Evolutionary conservation across 768 basidiomycete genomes (phyloP), one percentile per base, ranked within the genome.

Genomic region (Russula griseocarnosa): DNA sequence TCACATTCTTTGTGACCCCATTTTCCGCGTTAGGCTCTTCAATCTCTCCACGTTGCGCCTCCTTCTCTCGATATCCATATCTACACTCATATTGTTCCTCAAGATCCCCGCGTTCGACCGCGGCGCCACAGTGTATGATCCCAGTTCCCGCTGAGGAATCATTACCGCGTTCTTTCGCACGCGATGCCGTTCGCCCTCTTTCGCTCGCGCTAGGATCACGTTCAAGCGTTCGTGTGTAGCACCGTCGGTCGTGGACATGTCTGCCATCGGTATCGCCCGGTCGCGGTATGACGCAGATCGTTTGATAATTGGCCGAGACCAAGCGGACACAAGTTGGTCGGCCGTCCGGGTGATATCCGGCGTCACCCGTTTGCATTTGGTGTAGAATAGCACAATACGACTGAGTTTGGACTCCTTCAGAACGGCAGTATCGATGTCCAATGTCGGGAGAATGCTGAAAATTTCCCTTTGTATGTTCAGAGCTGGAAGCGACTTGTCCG

Each of bases 391-490:
- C 44, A 98, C 80, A 69, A 98, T 82, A 62, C 88, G 87, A 18
- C 97, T 97, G 5, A 99, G 81, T 0, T 87, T 86, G 1, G 91
- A 91, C 73, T 96, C 92, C 73, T 95, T 96, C 69, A 99, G 86
- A 6, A 92, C 91, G 22, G 85, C 75, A 36, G 86, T 86, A 76
- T 98, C 96, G 71, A 98, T 94, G 70, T 91, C 88, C 88, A 98
- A 92, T 79, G 88, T 92, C 66, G 80, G 81, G 11, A 99, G 78
- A 58, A 87, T 82, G 36, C 83, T 81, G 76, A 98, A 93, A 68
- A 98, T 86, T 58, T 94, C 90, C 52, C 87, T 86, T 73, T 98
- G 97, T 71, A 99, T 98, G 74, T 95, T 96, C 58, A 98, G 82
- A 4, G 94, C 93, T 0, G 97, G 97, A 3, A 99, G 82, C 1